phyloP scores from a whole-genome alignment of 2,329 filamentous ascomycete species.

The Fusarium secorum region DNA sequence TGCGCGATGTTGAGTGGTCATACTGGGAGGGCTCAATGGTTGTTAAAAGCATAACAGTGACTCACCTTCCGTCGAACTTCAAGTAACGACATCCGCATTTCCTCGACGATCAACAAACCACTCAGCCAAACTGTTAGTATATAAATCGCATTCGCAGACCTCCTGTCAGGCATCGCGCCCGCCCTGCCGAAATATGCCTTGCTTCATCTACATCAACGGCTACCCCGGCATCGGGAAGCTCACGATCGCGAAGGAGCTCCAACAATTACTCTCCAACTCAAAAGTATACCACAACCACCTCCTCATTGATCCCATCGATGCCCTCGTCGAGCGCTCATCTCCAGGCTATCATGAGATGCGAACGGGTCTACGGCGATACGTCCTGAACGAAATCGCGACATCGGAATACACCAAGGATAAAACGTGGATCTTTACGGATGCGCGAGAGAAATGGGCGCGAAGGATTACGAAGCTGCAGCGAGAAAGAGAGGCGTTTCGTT shows the following conservation, averaged over 20 bases:
- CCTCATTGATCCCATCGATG: not conserved
- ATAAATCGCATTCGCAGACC: fast-evolving
- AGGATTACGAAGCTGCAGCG: not conserved
- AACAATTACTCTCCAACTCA: not conserved
- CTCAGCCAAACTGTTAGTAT: fast-evolving
- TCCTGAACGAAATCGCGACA: not conserved
- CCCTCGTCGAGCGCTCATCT: not conserved
- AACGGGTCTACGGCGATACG: not conserved
- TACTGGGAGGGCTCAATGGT: not conserved
- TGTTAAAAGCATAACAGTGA: fast-evolving
- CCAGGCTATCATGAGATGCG: not conserved
- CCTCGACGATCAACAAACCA: fast-evolving
- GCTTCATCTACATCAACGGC: slow-evolving; percentile 7
- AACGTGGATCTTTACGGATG: not conserved
- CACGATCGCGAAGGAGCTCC: not conserved
- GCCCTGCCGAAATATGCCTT: fast-evolving
- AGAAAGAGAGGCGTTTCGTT: not conserved
- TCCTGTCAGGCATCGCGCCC: fast-evolving
- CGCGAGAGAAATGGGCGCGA: not conserved
- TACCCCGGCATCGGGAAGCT: slow-evolving; percentile 3
- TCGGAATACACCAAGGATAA: not conserved
- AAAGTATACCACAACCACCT: not conserved
- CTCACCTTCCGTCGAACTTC: not conserved
- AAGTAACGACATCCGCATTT: fast-evolving
- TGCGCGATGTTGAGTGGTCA: not conserved